Percentiles rank a stretch among this genome's conserved stretches.
These are phyloP conservation scores for Umbelopsis sp. DNA, from an alignment of 371 early-diverging fungal species.

Conservation along the genomic window DNA sequence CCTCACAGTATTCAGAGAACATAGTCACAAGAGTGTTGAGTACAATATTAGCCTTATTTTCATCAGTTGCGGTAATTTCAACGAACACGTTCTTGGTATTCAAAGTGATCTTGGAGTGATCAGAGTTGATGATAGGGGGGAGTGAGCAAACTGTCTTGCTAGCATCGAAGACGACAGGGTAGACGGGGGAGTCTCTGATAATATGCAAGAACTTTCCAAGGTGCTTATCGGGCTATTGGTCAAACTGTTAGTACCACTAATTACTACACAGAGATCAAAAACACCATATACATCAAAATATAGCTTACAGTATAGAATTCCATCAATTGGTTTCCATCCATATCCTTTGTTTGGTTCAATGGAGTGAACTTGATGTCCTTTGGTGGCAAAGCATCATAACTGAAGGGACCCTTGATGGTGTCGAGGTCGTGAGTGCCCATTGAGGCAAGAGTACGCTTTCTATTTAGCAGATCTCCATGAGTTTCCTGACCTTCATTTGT, in stretches of 20 bases:
- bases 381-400: conserved; percentile 92
- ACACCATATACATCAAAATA: neutral
- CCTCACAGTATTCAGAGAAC: conserved; percentile 92
- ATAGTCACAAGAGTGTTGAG: conserved; percentile 93
- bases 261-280: neutral
- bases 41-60: conserved; percentile 93
- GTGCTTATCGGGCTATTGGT: conserved; percentile 71
- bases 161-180: conserved; percentile 92
- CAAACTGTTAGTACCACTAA: neutral
- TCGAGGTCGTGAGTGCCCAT: conserved; percentile 99
- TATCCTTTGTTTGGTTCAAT: conserved; percentile 87
- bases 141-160: conserved; percentile 89
- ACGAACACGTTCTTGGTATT: conserved; percentile 98
- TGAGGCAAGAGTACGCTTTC: conserved; percentile 95
- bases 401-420: conserved; percentile 93
- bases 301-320: conserved; percentile 77
- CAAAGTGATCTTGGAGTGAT: conserved; percentile 96
- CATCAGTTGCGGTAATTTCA: conserved; percentile 98
- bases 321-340: conserved; percentile 92
- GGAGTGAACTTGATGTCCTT: conserved; percentile 94
- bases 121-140: conserved; percentile 99
- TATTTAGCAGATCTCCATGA: conserved; percentile 24
- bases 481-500: conserved; percentile 13
- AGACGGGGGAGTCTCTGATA: conserved; percentile 90
- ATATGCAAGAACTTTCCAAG: conserved; percentile 93